Conservation (phyloP, 1,284 basidiomycete species). For the Bothia castanella region DNA sequence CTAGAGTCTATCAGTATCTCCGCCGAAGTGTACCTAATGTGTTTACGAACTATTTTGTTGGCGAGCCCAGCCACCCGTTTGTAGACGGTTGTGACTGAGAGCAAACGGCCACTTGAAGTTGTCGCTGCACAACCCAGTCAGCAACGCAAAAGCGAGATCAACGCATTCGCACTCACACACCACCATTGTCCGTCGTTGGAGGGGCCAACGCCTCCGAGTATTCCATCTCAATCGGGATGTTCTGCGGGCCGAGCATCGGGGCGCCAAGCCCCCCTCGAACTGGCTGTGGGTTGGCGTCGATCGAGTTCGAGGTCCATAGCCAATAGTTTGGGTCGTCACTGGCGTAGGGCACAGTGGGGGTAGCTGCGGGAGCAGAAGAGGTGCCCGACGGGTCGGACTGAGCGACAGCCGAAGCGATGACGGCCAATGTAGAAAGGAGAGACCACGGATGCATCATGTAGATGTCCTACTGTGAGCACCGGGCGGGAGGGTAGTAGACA, state of each 20-base stretch:
- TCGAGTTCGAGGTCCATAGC: conserved; percentile 30
- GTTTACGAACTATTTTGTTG: conserved; percentile 44
- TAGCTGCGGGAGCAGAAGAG: conserved; percentile 22
- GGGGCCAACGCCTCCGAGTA: conserved; percentile 50
- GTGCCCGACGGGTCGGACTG: conserved; percentile 19
- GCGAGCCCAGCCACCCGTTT: conserved; percentile 56
- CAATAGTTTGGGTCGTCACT: conserved; percentile 32
- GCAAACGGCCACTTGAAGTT: conserved; percentile 62
- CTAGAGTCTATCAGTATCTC: conserved; percentile 23
- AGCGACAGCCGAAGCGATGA: conserved; percentile 25
- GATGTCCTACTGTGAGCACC: conserved; percentile 12
- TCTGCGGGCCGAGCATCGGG: conserved; percentile 46
- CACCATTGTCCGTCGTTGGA: conserved; percentile 50
- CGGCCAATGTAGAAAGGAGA: conserved; percentile 24
- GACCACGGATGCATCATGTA: conserved; percentile 28
- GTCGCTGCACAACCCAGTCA: conserved; percentile 18
- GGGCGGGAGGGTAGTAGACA: conserved; percentile 8
- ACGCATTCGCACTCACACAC: conserved; percentile 23
- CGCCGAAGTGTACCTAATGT: neutral
- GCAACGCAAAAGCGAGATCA: neutral
- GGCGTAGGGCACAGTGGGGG: conserved; percentile 32
- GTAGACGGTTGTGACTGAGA: conserved; percentile 51
- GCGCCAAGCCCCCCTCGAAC: conserved; percentile 39
- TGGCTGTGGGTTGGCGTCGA: conserved; percentile 32
- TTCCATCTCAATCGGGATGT: conserved; percentile 44